Evolutionary conservation across 1,139 yeast genomes (phyloP).

Genomic region (Yamadazyma songkhlaensis): DNA sequence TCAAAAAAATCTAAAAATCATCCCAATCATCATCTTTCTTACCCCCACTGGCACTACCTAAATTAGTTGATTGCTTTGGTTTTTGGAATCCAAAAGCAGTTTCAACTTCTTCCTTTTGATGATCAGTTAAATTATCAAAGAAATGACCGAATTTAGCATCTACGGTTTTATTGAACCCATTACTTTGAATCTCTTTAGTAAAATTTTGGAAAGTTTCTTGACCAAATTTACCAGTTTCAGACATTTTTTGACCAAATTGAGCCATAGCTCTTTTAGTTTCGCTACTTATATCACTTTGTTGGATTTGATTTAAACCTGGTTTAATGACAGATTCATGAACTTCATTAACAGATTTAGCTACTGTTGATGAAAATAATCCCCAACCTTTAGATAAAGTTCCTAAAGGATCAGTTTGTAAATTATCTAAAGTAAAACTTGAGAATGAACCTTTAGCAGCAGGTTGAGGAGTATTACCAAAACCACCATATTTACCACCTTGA

Average conservation of each 20-base stretch:
- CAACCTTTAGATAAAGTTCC: constrained; percentile 91
- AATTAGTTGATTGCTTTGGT: constrained; percentile 58
- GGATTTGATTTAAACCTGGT: constrained; percentile 80
- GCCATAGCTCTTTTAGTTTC: constrained; percentile 91
- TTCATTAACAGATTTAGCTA: constrained; percentile 78
- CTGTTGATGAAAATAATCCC: constrained; percentile 85
- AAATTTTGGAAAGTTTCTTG: constrained; percentile 62
- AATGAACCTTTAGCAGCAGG: constrained; percentile 43
- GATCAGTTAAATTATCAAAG: constrained; percentile 34
- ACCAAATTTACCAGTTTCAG: constrained; percentile 78
- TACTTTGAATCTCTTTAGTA: constrained; percentile 45
- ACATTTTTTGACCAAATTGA: constrained; percentile 92
- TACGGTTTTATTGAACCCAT: constrained; percentile 34
- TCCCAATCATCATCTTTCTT: constrained; percentile 45
- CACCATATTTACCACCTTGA: constrained; percentile 90
- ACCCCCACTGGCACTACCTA: constrained; percentile 52
- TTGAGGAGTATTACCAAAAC: constrained; percentile 82
- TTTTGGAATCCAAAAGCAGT: constrained; percentile 70
- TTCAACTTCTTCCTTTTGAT: constrained; percentile 33
- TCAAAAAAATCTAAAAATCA: constrained; percentile 26
- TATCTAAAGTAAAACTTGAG: constrained; percentile 64
- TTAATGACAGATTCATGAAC: constrained; percentile 86
- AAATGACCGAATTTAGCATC: constrained; percentile 54
- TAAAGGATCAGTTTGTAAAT: constrained; percentile 80
- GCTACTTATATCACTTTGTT: constrained; percentile 72